These are phyloP conservation scores for Erodium maritimum DNA, from an alignment of 345 rosid species.

Conservation along the genomic window DNA sequence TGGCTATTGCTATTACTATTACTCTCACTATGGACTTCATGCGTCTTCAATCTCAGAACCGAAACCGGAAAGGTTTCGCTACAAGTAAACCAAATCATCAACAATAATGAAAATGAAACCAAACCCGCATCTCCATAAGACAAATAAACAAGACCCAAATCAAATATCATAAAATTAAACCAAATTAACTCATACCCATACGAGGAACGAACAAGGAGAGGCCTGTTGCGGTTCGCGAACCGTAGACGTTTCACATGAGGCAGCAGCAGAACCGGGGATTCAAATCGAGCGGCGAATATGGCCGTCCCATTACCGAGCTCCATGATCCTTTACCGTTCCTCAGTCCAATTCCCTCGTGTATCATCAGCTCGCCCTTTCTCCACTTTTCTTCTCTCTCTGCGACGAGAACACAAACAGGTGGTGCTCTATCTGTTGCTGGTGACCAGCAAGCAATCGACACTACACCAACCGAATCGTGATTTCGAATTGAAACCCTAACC, in stretches of 20 bases:
- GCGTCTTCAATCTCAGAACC: slow-evolving; percentile 8
- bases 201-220: slow-evolving; percentile 8
- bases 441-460: not conserved
- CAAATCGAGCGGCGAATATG: not conserved
- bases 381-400: not conserved
- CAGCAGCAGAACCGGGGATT: not conserved
- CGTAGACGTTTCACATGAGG: slow-evolving; percentile 1
- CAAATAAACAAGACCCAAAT: not conserved
- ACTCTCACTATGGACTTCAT: slow-evolving; percentile 9
- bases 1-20: slow-evolving; percentile 6
- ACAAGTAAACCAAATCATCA: not conserved
- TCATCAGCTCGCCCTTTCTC: not conserved
- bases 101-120: not conserved
- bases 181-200: slow-evolving; percentile 10
- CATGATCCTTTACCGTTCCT: not conserved
- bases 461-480: not conserved
- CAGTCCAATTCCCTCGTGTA: not conserved
- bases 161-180: not conserved
- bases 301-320: not conserved
- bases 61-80: slow-evolving; percentile 18
- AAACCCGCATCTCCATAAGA: not conserved
- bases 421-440: not conserved
- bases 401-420: not conserved
- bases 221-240: not conserved
- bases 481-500: not conserved